Evolutionary conservation across 345 rosid genomes (phyloP).

Genomic region (Corchorus olitorius): DNA sequence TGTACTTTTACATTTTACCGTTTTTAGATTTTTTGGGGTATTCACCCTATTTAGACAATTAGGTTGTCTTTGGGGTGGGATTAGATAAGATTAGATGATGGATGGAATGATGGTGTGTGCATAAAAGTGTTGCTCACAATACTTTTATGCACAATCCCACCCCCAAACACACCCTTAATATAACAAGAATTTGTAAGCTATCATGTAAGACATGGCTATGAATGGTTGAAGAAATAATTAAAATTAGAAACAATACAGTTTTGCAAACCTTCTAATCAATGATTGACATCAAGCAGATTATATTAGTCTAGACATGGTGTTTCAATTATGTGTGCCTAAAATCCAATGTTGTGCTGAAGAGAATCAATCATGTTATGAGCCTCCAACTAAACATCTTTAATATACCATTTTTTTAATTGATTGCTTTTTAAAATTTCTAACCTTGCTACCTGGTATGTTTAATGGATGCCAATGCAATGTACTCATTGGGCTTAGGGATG

Average conservation of each 20-base stretch:
- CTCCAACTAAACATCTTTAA: neutral
- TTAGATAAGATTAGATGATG: too few relatives aligned
- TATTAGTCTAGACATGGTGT: neutral
- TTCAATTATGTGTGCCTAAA: neutral
- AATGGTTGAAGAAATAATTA: neutral
- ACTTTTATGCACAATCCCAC: too few relatives aligned
- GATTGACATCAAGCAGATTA: neutral
- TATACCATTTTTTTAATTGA: neutral
- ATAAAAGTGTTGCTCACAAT: too few relatives aligned
- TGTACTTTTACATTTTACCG: neutral
- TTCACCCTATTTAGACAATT: too few relatives aligned
- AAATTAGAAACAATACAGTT: neutral
- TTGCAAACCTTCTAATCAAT: neutral
- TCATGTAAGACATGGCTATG: neutral
- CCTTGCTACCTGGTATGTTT: neutral
- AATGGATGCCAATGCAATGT: neutral
- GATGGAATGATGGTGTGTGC: too few relatives aligned
- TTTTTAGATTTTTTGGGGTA: neutral
- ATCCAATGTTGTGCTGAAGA: neutral
- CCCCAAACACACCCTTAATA: too few relatives aligned
- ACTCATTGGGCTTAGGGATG: constrained; percentile 12
- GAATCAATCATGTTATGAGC: neutral
- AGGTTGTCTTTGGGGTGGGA: too few relatives aligned
- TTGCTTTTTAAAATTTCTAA: neutral
- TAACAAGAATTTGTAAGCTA: too few relatives aligned